Conservation (phyloP, 257 asterid species). For the Solanum gracilifrons region DNA sequence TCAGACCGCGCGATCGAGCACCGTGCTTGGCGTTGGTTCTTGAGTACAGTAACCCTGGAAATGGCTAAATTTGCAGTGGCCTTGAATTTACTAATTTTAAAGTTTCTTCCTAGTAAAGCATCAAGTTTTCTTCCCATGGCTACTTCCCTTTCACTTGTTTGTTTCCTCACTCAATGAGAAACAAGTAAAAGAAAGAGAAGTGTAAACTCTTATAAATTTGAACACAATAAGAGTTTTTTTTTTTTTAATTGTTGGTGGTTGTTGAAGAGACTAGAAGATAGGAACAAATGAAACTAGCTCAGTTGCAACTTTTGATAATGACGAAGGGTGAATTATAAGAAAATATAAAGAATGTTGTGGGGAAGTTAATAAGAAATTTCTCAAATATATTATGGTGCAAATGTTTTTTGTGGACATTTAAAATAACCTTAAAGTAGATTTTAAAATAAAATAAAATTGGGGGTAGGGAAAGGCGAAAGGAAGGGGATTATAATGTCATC, state of each 20-base stretch:
- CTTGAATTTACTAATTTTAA: constrained; percentile 33
- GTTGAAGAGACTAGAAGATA: not conserved
- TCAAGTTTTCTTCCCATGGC: constrained; percentile 71
- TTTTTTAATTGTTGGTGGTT: not conserved
- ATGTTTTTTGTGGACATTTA: not conserved
- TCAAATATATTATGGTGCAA: not conserved
- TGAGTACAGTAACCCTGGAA: constrained; percentile 55
- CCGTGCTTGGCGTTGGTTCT: constrained; percentile 67
- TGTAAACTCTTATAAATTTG: not conserved
- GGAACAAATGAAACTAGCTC: constrained; percentile 28
- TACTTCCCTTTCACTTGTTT: not conserved
- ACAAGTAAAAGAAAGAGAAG: not conserved
- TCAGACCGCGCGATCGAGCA: constrained; percentile 56
- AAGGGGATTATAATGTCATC: too few relatives aligned
- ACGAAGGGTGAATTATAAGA: constrained; percentile 1
- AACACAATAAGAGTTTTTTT: not conserved
- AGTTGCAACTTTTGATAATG: constrained; percentile 49
- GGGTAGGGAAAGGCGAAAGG: too few relatives aligned
- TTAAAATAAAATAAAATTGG: too few relatives aligned
- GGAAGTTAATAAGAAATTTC: not conserved
- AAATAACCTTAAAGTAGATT: not conserved
- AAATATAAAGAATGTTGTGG: not conserved
- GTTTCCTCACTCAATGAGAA: not conserved
- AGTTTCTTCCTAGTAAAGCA: constrained; percentile 41
- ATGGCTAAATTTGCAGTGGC: constrained; percentile 44